Evolutionary conservation across 306 rosid species (phyloP), one percentile per base, ranked within the genome.

Genomic region (Rosa chinensis): DNA sequence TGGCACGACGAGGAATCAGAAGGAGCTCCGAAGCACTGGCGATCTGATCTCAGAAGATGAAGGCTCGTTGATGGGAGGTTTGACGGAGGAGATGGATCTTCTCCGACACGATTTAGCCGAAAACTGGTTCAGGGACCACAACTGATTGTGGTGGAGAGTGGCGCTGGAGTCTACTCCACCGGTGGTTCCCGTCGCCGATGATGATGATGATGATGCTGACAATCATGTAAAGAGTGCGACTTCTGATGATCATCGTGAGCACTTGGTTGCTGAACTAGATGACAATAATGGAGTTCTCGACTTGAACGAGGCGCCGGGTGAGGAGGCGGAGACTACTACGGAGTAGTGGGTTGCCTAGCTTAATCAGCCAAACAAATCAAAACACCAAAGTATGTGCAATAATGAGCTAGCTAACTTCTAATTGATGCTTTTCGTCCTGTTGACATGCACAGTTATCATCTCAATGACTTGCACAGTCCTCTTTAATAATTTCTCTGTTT

Each of bases 241-340:
- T 35, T 25, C 67, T 1, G 67, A 56, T n/a, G 62, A 48, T 45
- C 42, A 49, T 59, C 14, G 0, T 21, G 48, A 1, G 11, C 35
- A 14, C 49, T 3, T 14, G 53, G 5, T 37, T 40, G 23, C 23
- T 59, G 2, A 48, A 40, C 17, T 11, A 49, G 83, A 4, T 13
- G 73, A 77, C 23, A 55, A 25, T 5, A 12, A 40, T 25, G 83
- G 74, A 20, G 63, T 48, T 4, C 44, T 86, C 45, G 93, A 91
- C 59, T 74, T 89, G 85, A 89, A 91, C 82, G 82, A 81, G 6
- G 77, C 52, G n/a, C 92, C 91, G 28, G 86, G 82, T 1, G 89
- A 85, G 70, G 87, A 86, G 9, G 74, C n/a, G 1, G 68, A 69
- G 35, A 43, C 52, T 43, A 42, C 50, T 40, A 20, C 32, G 72